Base-by-base conservation (phyloP, 164 flowering plant genomes). In the Dillenia turbinata region DNA sequence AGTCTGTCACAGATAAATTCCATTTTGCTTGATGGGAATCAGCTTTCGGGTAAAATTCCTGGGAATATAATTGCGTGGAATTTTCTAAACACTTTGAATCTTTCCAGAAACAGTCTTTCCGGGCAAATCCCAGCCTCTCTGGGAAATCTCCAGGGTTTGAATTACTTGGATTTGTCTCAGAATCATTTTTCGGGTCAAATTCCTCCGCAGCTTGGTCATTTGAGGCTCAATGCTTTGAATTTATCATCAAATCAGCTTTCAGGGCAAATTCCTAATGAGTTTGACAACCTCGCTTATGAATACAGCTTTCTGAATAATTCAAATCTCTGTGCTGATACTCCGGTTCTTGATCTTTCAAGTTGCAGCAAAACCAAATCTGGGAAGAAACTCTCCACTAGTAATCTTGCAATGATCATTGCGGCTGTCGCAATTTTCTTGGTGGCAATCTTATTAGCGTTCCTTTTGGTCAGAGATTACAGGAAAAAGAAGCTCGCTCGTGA, bases 101-200 rank as follows among this genome's bases (percentile, higher is more conserved):
- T 89, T 22, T 57, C 84, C 44, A 64, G 77, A 19, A 92, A 92
- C 58, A 49, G 75, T 11, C 73, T 92, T 56, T 69, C 86, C 0
- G 97, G 97, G 5, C 51, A 60, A 10, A 87, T 93, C 52, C 96
- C 97, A 0, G 43, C 55, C 0, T 66, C 50, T 0, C 12, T 93
- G 3, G 82, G 82, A 5, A 61, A 65, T 9, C 62, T 90, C 14
- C 83, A 79, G 13, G 45, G 58, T 44, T 85, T 92, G 10, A 60
- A 56, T 56, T 57, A 47, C 6, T 69, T 92, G 1, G 96, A 93
- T 61, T 61, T 93, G 14, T 88, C 97, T 0, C 50, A 66, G 4
- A 93, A 93, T 65, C 74, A 73, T 12, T 69, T 93, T 0, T 83
- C 85, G 1, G 98, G 98, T 45, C 57, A 73, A 62, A 85, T 93